Evolutionary conservation across 2,329 filamentous ascomycete species (phyloP), one percentile per base, ranked within the genome.

Genomic region (Achaetomium macrosporum): DNA sequence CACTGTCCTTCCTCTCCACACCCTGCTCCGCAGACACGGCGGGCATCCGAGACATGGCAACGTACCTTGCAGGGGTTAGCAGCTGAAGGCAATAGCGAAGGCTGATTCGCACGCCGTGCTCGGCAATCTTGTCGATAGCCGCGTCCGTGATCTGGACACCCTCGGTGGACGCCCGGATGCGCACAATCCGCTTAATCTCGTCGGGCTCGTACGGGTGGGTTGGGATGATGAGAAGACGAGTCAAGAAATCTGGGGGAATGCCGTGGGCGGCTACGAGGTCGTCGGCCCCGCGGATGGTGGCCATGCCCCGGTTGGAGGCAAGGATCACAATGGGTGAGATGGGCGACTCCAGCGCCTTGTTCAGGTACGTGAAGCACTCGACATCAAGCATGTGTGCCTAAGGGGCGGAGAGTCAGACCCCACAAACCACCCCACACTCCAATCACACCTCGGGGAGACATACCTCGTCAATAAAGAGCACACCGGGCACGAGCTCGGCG

Each of bases 321-420:
- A 99, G 85, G 61, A 99, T 93, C 57, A 99, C 93, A 66, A 99
- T 96, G 53, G 93, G 93, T 1, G 92, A 92, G 66, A 99, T 95
- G 61, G 85, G 82, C 51, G 89, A 91, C 77, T 99, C 93, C 62
- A 99, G 81, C n/a, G 93, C 93, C 67, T 91, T 88, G 78, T 97
- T 97, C 66, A 99, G 84, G 73, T 96, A 99, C 61, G 93, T 97
- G 75, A 97, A 99, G 76, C 91, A 95, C 76, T 99, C 93, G 63
- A 99, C 87, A 70, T 99, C 93, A 64, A 99, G 90, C 93, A 99
- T 99, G 76, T 99, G 92, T 56, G 95, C 92, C 90, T 95, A 63
- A 51, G n/a, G 20, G 59, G 20, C n/a, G 40, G 13, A 6, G n/a
- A 16, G 54, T 62, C 49, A 54, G 61, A 62, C 66, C 62, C 66